These are phyloP conservation scores for Chaetoscypha palmicola DNA, from an alignment of 2,329 filamentous ascomycete species.

Conservation along the genomic window DNA sequence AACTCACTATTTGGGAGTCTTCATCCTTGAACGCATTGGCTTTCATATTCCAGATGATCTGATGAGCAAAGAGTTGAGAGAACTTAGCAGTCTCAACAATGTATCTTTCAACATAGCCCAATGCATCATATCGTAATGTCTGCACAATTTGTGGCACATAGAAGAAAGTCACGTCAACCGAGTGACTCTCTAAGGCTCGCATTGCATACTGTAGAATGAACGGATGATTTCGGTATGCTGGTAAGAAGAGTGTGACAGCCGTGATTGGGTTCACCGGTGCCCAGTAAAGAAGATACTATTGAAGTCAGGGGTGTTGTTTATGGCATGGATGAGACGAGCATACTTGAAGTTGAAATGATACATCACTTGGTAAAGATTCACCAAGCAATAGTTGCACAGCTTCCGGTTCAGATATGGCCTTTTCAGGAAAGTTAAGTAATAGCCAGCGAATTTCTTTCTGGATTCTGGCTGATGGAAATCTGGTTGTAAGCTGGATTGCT, in stretches of 20 bases:
- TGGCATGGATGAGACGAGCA: not conserved
- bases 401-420: conserved; percentile 72
- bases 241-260: conserved; percentile 87
- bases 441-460: conserved; percentile 71
- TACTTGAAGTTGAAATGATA: conserved; percentile 80
- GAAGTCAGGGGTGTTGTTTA: conserved; percentile 26
- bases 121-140: conserved; percentile 80
- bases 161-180: conserved; percentile 97
- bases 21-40: conserved; percentile 98
- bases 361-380: conserved; percentile 65
- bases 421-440: conserved; percentile 76
- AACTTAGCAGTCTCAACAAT: conserved; percentile 96
- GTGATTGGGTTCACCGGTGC: conserved; percentile 86
- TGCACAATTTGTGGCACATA: conserved; percentile 98
- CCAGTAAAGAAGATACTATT: conserved; percentile 85
- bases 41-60: conserved; percentile 99
- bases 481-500: conserved; percentile 73
- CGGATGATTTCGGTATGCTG: conserved; percentile 83
- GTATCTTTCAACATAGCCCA: conserved; percentile 94
- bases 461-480: conserved; percentile 71
- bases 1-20: conserved; percentile 70
- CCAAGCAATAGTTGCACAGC: conserved; percentile 79
- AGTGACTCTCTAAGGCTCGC: conserved; percentile 86
- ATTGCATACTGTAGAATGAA: conserved; percentile 96
- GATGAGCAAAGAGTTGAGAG: conserved; percentile 96